Conservation (phyloP, 75 land plant species). For the Picea sitchensis region DNA sequence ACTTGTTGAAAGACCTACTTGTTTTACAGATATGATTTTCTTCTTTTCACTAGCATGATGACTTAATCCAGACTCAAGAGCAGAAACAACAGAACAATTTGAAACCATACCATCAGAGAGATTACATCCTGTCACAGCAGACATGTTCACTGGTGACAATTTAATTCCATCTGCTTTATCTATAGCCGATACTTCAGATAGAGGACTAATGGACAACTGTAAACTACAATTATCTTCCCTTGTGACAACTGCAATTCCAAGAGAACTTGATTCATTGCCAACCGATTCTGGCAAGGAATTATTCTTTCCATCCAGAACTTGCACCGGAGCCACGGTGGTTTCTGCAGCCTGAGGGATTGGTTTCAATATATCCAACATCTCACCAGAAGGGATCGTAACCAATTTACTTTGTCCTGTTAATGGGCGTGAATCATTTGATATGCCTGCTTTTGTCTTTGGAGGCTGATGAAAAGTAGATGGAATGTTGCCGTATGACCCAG, state of each 20-base stretch:
- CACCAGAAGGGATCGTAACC: not conserved
- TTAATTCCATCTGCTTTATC: not conserved
- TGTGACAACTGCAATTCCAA: not conserved
- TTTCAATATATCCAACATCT: not conserved
- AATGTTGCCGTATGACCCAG: not conserved
- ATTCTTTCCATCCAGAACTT: not conserved
- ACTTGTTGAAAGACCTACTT: not conserved
- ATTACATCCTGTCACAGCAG: not conserved
- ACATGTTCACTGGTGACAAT: not conserved
- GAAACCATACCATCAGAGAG: not conserved
- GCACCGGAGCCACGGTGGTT: not conserved
- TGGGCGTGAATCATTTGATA: not conserved
- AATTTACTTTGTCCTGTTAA: not conserved
- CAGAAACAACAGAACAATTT: not conserved
- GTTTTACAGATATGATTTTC: not conserved
- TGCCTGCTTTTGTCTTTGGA: not conserved
- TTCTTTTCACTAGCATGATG: slow-evolving; percentile 4
- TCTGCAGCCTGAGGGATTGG: not conserved
- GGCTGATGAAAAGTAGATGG: not conserved
- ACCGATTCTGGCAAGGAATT: too few relatives aligned
- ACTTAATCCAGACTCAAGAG: not conserved
- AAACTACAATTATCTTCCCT: not conserved
- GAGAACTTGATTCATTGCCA: not conserved
- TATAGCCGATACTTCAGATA: not conserved
- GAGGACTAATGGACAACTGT: too few relatives aligned